phyloP scores from a whole-genome alignment of 345 rosid species.

The Murraya paniculata region DNA sequence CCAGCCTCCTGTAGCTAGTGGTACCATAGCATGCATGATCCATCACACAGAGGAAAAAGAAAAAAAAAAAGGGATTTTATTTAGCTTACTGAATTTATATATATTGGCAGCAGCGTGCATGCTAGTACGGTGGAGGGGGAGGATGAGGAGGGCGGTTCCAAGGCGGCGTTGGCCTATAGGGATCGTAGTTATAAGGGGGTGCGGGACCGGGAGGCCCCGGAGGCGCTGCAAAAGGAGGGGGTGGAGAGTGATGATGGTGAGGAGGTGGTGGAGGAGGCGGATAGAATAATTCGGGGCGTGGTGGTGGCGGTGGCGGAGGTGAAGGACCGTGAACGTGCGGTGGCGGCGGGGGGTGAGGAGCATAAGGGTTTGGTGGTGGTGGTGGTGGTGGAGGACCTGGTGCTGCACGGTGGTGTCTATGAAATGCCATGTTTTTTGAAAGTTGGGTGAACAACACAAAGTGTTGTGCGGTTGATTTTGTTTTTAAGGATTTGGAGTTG shows the following conservation, averaged over 20 bases:
- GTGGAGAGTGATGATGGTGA: slow-evolving; percentile 4
- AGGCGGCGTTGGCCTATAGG: slow-evolving; percentile 25
- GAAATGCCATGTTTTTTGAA: slow-evolving; percentile 10
- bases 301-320: slow-evolving; percentile 3
- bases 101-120: background rate
- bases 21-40: background rate
- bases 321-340: slow-evolving; percentile 11
- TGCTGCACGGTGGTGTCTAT: slow-evolving; percentile 8
- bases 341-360: slow-evolving; percentile 14
- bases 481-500: background rate
- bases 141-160: slow-evolving; percentile 19
- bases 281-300: slow-evolving; percentile 13
- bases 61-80: background rate
- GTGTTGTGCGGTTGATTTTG: background rate
- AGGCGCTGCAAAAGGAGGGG: slow-evolving; percentile 16
- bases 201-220: slow-evolving; percentile 18
- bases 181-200: slow-evolving; percentile 5
- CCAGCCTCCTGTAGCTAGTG: background rate
- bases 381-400: too few species aligned
- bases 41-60: background rate
- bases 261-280: slow-evolving; percentile 9
- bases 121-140: slow-evolving; percentile 16
- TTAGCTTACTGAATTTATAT: too few species aligned
- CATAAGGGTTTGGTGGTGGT: background rate
- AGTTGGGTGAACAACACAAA: background rate